phyloP scores from a whole-genome alignment of 2,329 filamentous ascomycete species.

The Lachnellula suecica region DNA sequence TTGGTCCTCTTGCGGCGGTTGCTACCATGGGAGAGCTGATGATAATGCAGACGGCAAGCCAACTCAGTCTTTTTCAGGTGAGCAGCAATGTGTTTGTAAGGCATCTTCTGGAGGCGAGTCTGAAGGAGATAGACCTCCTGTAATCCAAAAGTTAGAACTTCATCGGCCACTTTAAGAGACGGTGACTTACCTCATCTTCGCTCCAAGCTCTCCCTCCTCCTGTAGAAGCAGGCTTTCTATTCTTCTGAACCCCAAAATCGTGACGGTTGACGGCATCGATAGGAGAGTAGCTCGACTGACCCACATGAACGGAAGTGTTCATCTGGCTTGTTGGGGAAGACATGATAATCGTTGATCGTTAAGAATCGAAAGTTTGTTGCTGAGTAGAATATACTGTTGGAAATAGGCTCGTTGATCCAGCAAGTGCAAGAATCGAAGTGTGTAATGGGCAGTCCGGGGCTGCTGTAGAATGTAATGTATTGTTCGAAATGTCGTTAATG shows the following conservation, averaged over 20 bases:
- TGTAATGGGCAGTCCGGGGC: slow-evolving; percentile 41
- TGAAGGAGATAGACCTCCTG: slow-evolving; percentile 83
- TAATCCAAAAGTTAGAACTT: slow-evolving; percentile 5
- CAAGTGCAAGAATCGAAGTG: slow-evolving; percentile 32
- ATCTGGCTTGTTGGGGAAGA: slow-evolving; percentile 32
- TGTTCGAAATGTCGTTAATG: slow-evolving; percentile 18
- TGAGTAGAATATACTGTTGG: slow-evolving; percentile 17
- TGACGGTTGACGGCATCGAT: slow-evolving; percentile 57
- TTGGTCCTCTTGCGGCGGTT: slow-evolving; percentile 76
- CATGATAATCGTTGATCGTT: slow-evolving; percentile 31
- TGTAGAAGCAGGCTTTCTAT: slow-evolving; percentile 66
- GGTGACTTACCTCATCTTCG: slow-evolving; percentile 69
- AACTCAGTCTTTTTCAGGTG: slow-evolving; percentile 86
- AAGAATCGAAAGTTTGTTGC: slow-evolving; percentile 17
- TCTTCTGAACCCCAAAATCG: slow-evolving; percentile 61
- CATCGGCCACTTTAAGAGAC: background rate
- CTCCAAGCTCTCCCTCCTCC: slow-evolving; percentile 81
- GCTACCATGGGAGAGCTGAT: slow-evolving; percentile 80
- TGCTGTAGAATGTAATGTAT: slow-evolving; percentile 45
- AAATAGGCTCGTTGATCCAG: slow-evolving; percentile 30
- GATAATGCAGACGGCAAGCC: slow-evolving; percentile 83
- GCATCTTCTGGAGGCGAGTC: slow-evolving; percentile 83
- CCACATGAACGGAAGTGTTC: slow-evolving; percentile 32
- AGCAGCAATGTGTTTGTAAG: slow-evolving; percentile 85
- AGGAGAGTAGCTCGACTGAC: slow-evolving; percentile 31